phyloP scores from a whole-genome alignment of 108 stramenopile species.

The Cyclotella atomus region DNA sequence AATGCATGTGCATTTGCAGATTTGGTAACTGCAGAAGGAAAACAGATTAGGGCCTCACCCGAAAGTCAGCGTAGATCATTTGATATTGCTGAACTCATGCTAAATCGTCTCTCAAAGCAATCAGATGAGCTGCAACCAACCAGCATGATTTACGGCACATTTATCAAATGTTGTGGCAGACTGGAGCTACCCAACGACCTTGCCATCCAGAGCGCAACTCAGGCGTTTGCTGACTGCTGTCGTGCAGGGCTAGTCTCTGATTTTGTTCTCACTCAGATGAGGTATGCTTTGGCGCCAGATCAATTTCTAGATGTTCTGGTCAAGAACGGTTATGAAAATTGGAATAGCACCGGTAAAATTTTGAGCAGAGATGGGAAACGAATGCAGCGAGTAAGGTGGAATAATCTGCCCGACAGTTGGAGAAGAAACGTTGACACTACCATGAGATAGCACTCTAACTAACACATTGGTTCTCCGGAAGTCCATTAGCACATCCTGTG shows the following conservation, averaged over 20 bases:
- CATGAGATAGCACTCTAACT: no score
- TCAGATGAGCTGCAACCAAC: slow-evolving; percentile 37
- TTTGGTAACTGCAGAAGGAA: slow-evolving; percentile 30
- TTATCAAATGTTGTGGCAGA: slow-evolving; percentile 75
- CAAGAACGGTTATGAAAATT: slow-evolving; percentile 43
- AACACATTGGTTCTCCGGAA: no score
- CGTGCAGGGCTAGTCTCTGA: slow-evolving; percentile 62
- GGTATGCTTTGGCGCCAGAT: slow-evolving; percentile 48
- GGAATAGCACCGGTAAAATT: slow-evolving; percentile 44
- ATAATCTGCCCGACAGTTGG: slow-evolving; percentile 38
- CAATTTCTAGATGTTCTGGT: slow-evolving; percentile 41
- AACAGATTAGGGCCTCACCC: slow-evolving; percentile 29
- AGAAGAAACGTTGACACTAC: slow-evolving; percentile 38
- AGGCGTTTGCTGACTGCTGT: slow-evolving; percentile 59
- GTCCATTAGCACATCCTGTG: no score
- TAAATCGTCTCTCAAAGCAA: slow-evolving; percentile 54
- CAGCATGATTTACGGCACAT: slow-evolving; percentile 65
- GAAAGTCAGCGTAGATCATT: slow-evolving; percentile 57
- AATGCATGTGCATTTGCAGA: slow-evolving; percentile 75
- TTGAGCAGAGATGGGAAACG: slow-evolving; percentile 44
- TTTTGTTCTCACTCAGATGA: slow-evolving; percentile 70
- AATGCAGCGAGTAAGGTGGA: slow-evolving; percentile 32
- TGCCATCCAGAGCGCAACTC: slow-evolving; percentile 36
- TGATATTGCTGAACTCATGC: slow-evolving; percentile 56
- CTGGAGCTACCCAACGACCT: slow-evolving; percentile 52